A percentile compares a stretch with the other conserved stretches of the same genome.
Conservation (phyloP, 768 basidiomycete species). For the Agrocybe praecox region DNA sequence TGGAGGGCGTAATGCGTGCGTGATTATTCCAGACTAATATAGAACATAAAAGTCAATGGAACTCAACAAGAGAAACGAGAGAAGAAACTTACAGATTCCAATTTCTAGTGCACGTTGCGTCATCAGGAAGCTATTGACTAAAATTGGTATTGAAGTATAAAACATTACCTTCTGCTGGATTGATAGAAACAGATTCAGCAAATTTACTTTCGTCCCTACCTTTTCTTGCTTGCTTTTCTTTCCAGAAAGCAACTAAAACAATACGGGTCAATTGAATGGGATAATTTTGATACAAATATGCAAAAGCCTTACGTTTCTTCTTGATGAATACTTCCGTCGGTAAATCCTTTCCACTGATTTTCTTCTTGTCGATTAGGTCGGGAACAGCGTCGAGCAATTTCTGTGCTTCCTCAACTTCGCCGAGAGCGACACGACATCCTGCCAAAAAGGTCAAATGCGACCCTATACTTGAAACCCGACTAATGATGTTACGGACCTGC, state of each 20-base stretch:
- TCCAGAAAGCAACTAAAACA: conserved; percentile 68
- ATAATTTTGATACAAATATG: background rate
- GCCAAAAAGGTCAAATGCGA: background rate
- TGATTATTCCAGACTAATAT: conserved; percentile 80
- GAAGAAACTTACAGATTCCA: conserved; percentile 57
- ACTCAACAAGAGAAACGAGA: background rate
- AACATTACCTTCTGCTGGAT: conserved; percentile 67
- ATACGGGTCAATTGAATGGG: background rate
- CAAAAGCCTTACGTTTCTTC: conserved; percentile 60
- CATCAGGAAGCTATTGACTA: too few species aligned
- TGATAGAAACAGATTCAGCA: conserved; percentile 61
- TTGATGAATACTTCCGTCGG: conserved; percentile 79
- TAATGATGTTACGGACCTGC: conserved; percentile 43
- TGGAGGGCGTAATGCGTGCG: conserved; percentile 52
- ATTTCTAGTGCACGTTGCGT: conserved; percentile 47
- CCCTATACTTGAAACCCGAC: background rate
- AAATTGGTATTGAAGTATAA: too few species aligned
- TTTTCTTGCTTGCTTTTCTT: conserved; percentile 60
- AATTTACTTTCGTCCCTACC: conserved; percentile 56
- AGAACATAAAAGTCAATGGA: background rate
- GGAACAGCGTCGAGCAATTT: conserved; percentile 65
- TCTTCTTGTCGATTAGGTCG: conserved; percentile 56
- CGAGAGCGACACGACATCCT: conserved; percentile 67
- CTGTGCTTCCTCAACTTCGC: conserved; percentile 60
- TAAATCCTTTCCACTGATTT: conserved; percentile 65